Evolutionary conservation across 106 monocot species (phyloP), one percentile per base, ranked within the genome.

Genomic region (Dendrobium chrysotoxum): DNA sequence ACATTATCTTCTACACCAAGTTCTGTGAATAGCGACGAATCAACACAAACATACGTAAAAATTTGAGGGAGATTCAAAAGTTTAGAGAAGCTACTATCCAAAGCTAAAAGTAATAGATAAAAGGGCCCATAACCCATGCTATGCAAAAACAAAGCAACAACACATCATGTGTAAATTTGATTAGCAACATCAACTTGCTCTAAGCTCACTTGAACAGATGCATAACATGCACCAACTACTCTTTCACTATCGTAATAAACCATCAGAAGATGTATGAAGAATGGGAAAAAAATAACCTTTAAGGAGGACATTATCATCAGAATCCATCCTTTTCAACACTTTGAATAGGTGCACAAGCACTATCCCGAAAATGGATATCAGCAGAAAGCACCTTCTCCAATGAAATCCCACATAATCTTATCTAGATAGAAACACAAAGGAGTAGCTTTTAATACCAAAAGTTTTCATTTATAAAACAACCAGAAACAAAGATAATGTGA

Each of bases 281-380:
- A 40, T 8, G 8, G 5, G 17, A 73, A 20, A 42, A n/a, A n/a
- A 28, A 26, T 12, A 42, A 74, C 74, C 74, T 74, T 40, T 41
- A 42, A 42, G 21, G n/a, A 74, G n/a, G n/a, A 41, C 74, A 42
- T 42, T 74, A 40, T 74, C 74, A 71, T 71, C 74, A 1, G 74
- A 74, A 41, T 74, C 74, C 74, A 74, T 74, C 74, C 41, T 74
- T 28, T 74, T 42, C 40, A 40, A 21, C 20, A 74, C 4, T 17
- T 74, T 74, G n/a, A 74, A 74, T 74, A 74, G 74, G 41, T n/a
- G 41, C 74, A 74, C 74, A 74, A 40, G 40, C 74, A 74, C 39
- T 18, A 74, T 10, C 74, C 18, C 17, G 41, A 35, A 40, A 41
- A 74, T 74, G 70, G 42, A 41, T 20, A 74, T 74, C 39, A 74